Base-by-base conservation (phyloP, 2,329 filamentous ascomycete genomes). In the Hypoxylon rubiginosum region DNA sequence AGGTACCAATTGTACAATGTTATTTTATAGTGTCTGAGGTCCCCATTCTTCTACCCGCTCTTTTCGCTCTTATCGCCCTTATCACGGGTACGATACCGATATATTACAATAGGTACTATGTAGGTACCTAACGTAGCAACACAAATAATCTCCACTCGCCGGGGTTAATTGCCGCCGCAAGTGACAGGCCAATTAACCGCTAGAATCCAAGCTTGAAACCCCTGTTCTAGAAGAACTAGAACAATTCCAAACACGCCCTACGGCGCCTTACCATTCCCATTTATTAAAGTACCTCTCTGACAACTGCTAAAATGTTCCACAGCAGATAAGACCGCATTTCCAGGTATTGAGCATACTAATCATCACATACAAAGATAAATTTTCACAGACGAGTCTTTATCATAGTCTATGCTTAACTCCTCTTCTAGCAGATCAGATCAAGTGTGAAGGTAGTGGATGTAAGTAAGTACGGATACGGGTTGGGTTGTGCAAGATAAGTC, bases 191-290 rank as follows among this genome's bases (percentile, higher is more conserved):
- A 66, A 66, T 66, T 50, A 62, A 53, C 41, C 30, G 30, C 49
- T 28, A 4, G 32, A 58, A 53, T 28, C 54, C 28, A 45, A 45
- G 4, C 34, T 54, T 30, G 39, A 53, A 54, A 48, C 56, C 62
- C 58, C 55, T 57, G 54, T 68, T 68, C 63, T 66, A 26, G 66
- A 68, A 66, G 56, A 48, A 61, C 57, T 68, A 66, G 66, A 68
- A 68, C 54, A 66, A 63, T 61, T 68, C 59, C 45, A 58, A 53
- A 56, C 21, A 39, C 43, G 53, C 56, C 19, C 36, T 61, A 64
- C 17, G 21, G 24, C 60, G 52, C 57, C 39, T 30, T 56, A 1
- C 41, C 19, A 4, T 45, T 7, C 41, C 21, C 21, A 24, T 24
- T 24, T 24, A 19, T 43, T n/a, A 43, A 45, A 11, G 19, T 45